Percentiles rank a stretch among this genome's conserved stretches.
Conservation (phyloP, 768 basidiomycete species). For the Suillus bovinus region DNA sequence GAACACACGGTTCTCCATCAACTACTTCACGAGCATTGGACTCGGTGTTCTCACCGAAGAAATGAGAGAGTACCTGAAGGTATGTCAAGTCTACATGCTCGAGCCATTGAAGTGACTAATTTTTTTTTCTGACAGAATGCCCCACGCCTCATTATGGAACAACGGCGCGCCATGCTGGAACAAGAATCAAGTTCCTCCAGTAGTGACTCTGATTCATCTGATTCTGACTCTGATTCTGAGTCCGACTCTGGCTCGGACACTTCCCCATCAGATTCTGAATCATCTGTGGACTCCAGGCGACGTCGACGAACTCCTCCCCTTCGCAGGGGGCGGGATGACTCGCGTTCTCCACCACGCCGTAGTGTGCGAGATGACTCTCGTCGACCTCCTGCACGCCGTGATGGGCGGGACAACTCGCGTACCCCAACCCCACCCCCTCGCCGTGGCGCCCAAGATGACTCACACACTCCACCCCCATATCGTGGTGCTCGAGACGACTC, state of each 20-base stretch:
- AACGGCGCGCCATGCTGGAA: slow-evolving; percentile 85
- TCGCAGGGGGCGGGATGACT: slow-evolving; percentile 25
- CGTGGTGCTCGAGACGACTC: slow-evolving; percentile 31
- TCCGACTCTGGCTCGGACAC: slow-evolving; percentile 44
- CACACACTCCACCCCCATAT: slow-evolving; percentile 17
- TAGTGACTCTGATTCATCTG: slow-evolving; percentile 42
- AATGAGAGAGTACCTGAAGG: slow-evolving; percentile 96
- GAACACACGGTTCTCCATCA: slow-evolving; percentile 94
- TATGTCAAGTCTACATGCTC: slow-evolving; percentile 34
- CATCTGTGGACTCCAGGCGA: slow-evolving; percentile 35
- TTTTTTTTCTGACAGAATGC: slow-evolving; percentile 65
- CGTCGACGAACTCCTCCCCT: slow-evolving; percentile 36
- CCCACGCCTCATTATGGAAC: slow-evolving; percentile 90
- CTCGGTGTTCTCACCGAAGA: slow-evolving; percentile 90
- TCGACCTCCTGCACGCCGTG: slow-evolving; percentile 4
- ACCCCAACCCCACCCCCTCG: slow-evolving; percentile 9
- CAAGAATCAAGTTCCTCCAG: slow-evolving; percentile 54
- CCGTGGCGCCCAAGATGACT: slow-evolving; percentile 12
- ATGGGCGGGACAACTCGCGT: slow-evolving; percentile 10
- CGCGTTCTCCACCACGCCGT: slow-evolving; percentile 25
- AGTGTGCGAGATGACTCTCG: slow-evolving; percentile 2
- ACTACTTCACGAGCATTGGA: slow-evolving; percentile 96
- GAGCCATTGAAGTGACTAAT: slow-evolving; percentile 9
- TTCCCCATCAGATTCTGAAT: slow-evolving; percentile 37
- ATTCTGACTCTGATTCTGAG: slow-evolving; percentile 38